Percentiles rank a stretch among this genome's conserved stretches.
Evolutionary conservation across 2,329 filamentous ascomycete genomes (phyloP).

Genomic region (Paecilomyces fulvus): DNA sequence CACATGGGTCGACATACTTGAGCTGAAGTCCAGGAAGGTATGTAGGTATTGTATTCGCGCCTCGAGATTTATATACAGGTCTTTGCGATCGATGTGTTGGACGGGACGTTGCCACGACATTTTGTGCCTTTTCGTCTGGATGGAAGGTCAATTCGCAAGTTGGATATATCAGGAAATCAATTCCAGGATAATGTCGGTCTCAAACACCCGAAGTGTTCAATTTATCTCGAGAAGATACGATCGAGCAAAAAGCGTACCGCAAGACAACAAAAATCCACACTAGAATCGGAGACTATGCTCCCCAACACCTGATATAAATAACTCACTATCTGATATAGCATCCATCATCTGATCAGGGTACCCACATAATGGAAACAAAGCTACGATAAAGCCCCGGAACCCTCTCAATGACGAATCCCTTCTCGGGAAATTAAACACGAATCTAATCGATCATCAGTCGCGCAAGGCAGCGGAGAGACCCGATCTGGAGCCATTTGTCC

Average conservation of each 20-base stretch:
- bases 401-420: too few relatives aligned
- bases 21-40: slow-evolving; percentile 66
- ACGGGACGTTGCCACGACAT: slow-evolving; percentile 14
- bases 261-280: background rate
- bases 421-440: too few relatives aligned
- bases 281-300: background rate
- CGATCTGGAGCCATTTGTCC: too few relatives aligned
- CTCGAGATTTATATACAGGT: slow-evolving; percentile 63
- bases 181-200: too few relatives aligned
- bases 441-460: too few relatives aligned
- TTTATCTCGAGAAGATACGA: background rate
- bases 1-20: slow-evolving; percentile 42
- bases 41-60: slow-evolving; percentile 64
- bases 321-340: background rate
- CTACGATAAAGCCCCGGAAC: background rate
- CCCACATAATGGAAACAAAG: background rate
- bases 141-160: background rate
- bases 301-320: background rate
- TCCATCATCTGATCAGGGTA: background rate
- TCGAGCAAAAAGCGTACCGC: background rate
- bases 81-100: slow-evolving; percentile 61
- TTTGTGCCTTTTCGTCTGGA: background rate
- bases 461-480: too few relatives aligned
- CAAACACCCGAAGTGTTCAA: too few relatives aligned
- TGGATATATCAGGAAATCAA: too few relatives aligned